phyloP scores from a whole-genome alignment of 2,329 filamentous ascomycete species.

The Paecilomyces dactylethromorphus region DNA sequence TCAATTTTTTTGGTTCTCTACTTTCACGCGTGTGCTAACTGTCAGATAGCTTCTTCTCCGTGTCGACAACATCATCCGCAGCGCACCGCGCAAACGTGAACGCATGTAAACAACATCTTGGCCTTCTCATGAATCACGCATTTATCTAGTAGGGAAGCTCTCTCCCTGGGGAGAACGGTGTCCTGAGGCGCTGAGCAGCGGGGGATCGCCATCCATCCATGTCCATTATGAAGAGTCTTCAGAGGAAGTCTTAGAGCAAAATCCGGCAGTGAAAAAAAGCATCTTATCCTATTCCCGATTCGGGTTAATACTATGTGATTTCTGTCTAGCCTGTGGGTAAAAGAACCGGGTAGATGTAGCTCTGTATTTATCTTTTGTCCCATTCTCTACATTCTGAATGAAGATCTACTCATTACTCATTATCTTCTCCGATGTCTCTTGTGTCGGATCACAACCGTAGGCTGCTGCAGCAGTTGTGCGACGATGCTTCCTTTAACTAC shows the following conservation, averaged over 20 bases:
- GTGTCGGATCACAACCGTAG: too few species aligned
- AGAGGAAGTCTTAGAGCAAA: not conserved
- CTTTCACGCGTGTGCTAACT: conserved; percentile 19
- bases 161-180: not conserved
- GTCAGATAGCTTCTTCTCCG: conserved; percentile 67
- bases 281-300: not conserved
- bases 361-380: not conserved
- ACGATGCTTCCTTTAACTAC: too few species aligned
- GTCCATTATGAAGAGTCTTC: not conserved
- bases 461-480: too few species aligned
- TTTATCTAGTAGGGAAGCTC: not conserved
- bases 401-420: too few species aligned
- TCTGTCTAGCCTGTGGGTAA: not conserved
- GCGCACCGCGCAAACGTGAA: conserved; percentile 77
- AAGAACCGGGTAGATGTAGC: not conserved
- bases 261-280: not conserved
- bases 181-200: not conserved
- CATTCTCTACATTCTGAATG: not conserved
- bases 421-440: too few species aligned
- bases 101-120: conserved; percentile 50
- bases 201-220: not conserved
- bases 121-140: not conserved
- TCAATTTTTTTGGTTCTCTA: not conserved
- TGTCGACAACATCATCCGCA: conserved; percentile 96
- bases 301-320: not conserved